Evolutionary conservation across 805 yeast species (phyloP), one percentile per base, ranked within the genome.

Genomic region (Candida multigemmis): DNA sequence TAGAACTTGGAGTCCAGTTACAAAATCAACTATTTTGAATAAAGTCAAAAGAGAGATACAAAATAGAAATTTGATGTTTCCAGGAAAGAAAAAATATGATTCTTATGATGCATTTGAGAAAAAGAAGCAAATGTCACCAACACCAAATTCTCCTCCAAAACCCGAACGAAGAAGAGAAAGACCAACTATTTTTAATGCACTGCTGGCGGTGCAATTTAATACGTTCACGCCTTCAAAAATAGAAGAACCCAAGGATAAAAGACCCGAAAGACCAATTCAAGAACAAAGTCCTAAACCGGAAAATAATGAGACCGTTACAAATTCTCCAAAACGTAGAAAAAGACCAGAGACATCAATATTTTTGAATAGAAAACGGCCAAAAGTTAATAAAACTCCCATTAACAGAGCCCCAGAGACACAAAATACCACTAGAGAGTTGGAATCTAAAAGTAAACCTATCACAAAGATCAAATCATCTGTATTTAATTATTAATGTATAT

Each of bases 1-100:
- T 7, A 28, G 40, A 26, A 34, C 30, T 28, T 30, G 39, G 22
- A 14, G 27, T 18, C n/a, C 21, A 11, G 25, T 26, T 12, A 34
- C 33, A 21, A 37, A 28, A 26, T 45, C 38, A 24, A 41, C 59
- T 6, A 60, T 60, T 12, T 34, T 60, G 28, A 50, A 47, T 19
- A 51, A 48, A 34, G 66, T 61, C 9, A 42, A 44, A 31, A 38
- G 38, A 22, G 67, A 61, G n/a, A 31, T 55, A n/a, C 55, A 48
- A 36, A 37, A 38, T 24, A 38, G 68, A 22, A 43, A 50, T 19
- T 34, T 50, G 20, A 56, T 57, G 51, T 60, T 60, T 33, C 36
- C 39, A 8, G 36, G 25, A 17, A 15, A 25, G n/a, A 36, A 30
- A 18, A 30, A 26, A 12, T 41, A 48, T 29, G 50, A 47, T 34